A percentile compares a stretch with the other conserved stretches of the same genome.
Evolutionary conservation across 192 early-diverging fungal species (phyloP).

Genomic region (Jimgerdemannia flammicorona): DNA sequence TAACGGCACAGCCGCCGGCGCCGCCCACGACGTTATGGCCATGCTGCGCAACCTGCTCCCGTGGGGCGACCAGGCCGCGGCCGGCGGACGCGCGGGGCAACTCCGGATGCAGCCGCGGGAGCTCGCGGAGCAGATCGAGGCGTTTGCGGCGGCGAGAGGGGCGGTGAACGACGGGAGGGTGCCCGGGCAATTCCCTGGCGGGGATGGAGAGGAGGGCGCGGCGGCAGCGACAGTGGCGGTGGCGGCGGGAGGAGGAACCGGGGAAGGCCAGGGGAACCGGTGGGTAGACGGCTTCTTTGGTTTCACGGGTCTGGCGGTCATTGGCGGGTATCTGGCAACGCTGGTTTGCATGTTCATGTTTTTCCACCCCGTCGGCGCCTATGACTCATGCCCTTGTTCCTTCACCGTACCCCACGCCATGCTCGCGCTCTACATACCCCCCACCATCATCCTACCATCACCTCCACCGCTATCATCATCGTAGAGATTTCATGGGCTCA

Average conservation of each 20-base stretch:
- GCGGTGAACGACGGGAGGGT: not conserved
- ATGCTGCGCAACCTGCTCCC: not conserved
- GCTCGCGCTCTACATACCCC: no score
- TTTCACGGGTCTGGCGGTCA: no score
- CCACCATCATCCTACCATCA: no score
- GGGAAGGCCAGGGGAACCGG: not conserved
- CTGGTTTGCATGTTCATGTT: not conserved
- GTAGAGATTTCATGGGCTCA: not conserved
- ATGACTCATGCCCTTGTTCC: no score
- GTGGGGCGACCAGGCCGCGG: not conserved
- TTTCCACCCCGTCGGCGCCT: not conserved
- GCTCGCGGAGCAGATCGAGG: not conserved
- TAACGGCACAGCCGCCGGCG: not conserved
- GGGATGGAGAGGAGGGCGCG: not conserved
- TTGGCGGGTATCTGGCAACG: no score
- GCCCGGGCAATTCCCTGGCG: not conserved
- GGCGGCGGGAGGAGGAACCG: not conserved
- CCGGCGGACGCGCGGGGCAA: not conserved
- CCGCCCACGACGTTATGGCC: not conserved
- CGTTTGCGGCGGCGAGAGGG: not conserved
- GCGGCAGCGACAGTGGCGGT: no score
- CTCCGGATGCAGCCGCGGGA: not conserved
- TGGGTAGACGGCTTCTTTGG: not conserved
- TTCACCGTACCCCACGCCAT: no score
- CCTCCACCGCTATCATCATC: not conserved